Percentiles rank a stretch among this genome's conserved stretches.
phyloP scores from a whole-genome alignment of 2,329 filamentous ascomycete genomes.

The Xylaria sp. region DNA sequence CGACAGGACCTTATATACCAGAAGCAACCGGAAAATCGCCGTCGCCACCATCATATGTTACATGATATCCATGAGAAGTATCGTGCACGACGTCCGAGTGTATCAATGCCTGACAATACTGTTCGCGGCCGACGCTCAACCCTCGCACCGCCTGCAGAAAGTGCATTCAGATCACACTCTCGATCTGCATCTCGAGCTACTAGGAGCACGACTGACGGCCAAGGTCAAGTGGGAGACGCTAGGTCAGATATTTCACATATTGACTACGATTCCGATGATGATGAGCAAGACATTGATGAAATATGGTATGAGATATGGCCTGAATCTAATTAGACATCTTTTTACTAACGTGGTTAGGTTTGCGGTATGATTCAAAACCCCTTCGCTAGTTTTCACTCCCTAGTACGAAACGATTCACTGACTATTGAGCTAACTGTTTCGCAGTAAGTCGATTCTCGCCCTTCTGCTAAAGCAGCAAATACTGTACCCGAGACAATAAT shows the following conservation, averaged over 20 bases:
- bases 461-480: not conserved
- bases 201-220: slow-evolving; percentile 37
- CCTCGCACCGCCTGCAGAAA: slow-evolving; percentile 44
- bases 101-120: slow-evolving; percentile 8
- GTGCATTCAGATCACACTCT: slow-evolving; percentile 50
- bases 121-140: slow-evolving; percentile 39
- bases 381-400: not conserved
- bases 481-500: not conserved
- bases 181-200: slow-evolving; percentile 49
- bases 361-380: slow-evolving; percentile 51
- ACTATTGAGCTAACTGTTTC: slow-evolving; percentile 18
- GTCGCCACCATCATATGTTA: slow-evolving; percentile 39
- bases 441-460: slow-evolving; percentile 29
- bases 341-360: slow-evolving; percentile 58
- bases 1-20: slow-evolving; percentile 76
- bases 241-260: slow-evolving; percentile 51
- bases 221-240: slow-evolving; percentile 38
- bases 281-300: slow-evolving; percentile 79
- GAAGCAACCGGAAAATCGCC: slow-evolving; percentile 40
- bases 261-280: slow-evolving; percentile 58
- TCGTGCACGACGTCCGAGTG: slow-evolving; percentile 43
- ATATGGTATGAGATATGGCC: slow-evolving; percentile 64
- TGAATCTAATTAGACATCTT: not conserved
- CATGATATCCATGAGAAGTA: slow-evolving; percentile 53
- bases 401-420: no score